Evolutionary conservation across 306 rosid genomes (phyloP).

Genomic region (Trichosanthes cucumerina): DNA sequence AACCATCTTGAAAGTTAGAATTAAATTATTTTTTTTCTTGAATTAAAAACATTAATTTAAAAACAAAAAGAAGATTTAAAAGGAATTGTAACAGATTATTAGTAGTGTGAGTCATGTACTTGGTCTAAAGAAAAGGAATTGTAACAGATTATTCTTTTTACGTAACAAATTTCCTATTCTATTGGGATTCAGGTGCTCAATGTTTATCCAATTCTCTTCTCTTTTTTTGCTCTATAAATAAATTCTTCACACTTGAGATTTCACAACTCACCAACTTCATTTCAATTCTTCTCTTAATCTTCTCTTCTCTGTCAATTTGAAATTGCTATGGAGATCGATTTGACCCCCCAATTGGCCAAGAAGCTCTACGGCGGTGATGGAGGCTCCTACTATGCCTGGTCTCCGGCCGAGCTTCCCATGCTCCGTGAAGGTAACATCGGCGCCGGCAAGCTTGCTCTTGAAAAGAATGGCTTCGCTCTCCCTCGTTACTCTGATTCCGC

Average conservation of each 20-base stretch:
- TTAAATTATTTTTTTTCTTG: no score
- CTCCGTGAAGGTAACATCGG: background rate
- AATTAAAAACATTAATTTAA: no score
- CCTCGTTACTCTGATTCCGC: background rate
- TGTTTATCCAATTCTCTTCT: background rate
- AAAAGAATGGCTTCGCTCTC: constrained; percentile 5
- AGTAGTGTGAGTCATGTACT: no score
- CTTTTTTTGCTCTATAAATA: background rate
- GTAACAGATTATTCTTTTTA: background rate
- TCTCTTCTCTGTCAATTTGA: background rate
- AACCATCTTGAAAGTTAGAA: no score
- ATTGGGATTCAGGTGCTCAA: background rate
- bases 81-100: background rate
- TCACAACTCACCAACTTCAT: background rate
- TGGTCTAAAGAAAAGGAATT: background rate
- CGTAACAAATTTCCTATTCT: background rate
- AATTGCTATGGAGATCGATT: background rate
- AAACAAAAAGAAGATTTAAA: no score
- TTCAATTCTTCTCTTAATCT: background rate
- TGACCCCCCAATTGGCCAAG: background rate
- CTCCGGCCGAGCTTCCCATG: background rate
- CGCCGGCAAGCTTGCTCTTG: background rate
- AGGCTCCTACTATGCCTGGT: background rate
- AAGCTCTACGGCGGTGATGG: background rate
- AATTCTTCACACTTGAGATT: background rate